Conservation (phyloP, 2,329 filamentous ascomycete genomes). For the Alternaria sp. region DNA sequence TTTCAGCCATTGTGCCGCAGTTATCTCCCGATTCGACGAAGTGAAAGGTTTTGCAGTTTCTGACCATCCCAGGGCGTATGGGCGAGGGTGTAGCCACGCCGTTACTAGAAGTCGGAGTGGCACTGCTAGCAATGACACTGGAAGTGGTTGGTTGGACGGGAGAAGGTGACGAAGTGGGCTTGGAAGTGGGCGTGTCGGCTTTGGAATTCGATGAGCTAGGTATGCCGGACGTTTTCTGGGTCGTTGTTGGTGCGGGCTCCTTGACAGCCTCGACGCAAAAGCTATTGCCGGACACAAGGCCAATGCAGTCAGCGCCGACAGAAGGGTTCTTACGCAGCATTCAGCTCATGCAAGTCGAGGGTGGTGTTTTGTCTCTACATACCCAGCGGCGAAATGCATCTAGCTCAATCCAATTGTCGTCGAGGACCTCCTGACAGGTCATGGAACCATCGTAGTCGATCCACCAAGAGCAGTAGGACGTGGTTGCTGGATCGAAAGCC, state of each 20-base stretch:
- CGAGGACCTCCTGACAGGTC: not conserved
- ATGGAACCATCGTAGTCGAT: not conserved
- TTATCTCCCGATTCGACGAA: not conserved
- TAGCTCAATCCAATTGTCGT: not conserved
- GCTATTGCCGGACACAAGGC: not conserved
- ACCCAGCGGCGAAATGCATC: not conserved
- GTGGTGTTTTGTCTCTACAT: not conserved
- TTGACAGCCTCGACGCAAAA: not conserved
- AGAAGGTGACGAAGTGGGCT: no score
- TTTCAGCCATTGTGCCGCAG: no score
- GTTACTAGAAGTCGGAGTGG: not conserved
- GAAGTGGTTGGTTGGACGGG: no score
- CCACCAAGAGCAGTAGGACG: not conserved
- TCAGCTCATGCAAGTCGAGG: no score
- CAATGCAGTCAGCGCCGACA: not conserved
- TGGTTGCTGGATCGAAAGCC: not conserved
- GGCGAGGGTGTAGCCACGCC: not conserved
- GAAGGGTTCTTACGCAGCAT: not conserved
- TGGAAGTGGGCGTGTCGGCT: not conserved
- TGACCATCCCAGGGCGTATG: not conserved
- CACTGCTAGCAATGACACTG: no score
- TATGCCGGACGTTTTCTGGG: not conserved
- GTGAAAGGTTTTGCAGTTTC: not conserved
- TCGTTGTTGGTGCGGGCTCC: not conserved
- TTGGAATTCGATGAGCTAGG: not conserved